phyloP scores from a whole-genome alignment of 164 flowering plant genomes.

The Vitis riparia region DNA sequence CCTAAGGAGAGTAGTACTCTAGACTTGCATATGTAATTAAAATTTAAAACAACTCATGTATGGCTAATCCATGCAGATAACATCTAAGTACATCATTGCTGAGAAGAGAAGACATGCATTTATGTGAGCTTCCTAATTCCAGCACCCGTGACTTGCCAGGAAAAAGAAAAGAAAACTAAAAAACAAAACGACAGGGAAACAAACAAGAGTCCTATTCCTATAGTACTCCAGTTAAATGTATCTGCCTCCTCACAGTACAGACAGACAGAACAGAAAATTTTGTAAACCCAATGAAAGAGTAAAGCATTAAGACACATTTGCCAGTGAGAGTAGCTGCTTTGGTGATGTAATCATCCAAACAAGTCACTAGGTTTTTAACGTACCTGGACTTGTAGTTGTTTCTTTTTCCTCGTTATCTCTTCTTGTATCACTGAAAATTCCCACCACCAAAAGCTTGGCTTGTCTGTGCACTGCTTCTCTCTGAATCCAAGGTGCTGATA shows the following conservation, averaged over 20 bases:
- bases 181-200: slow-evolving; percentile 18
- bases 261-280: slow-evolving; percentile 12
- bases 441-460: slow-evolving; percentile 49
- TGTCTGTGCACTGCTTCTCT: slow-evolving; percentile 20
- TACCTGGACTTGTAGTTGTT: slow-evolving; percentile 10
- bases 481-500: slow-evolving; percentile 43
- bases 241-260: slow-evolving; percentile 23
- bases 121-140: background rate
- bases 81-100: too few relatives aligned
- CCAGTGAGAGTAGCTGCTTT: slow-evolving; percentile 1
- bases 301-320: background rate
- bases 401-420: background rate
- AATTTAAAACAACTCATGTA: too few relatives aligned
- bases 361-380: slow-evolving; percentile 10
- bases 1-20: too few relatives aligned
- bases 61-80: too few relatives aligned
- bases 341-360: background rate
- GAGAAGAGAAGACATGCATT: background rate
- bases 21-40: too few relatives aligned
- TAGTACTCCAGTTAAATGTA: slow-evolving; percentile 13
- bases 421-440: slow-evolving; percentile 36
- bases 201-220: slow-evolving; percentile 12
- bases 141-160: background rate
- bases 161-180: background rate
- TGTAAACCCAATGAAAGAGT: background rate